phyloP scores from a whole-genome alignment of 2,329 filamentous ascomycete species.

The Akanthomyces lecanii region DNA sequence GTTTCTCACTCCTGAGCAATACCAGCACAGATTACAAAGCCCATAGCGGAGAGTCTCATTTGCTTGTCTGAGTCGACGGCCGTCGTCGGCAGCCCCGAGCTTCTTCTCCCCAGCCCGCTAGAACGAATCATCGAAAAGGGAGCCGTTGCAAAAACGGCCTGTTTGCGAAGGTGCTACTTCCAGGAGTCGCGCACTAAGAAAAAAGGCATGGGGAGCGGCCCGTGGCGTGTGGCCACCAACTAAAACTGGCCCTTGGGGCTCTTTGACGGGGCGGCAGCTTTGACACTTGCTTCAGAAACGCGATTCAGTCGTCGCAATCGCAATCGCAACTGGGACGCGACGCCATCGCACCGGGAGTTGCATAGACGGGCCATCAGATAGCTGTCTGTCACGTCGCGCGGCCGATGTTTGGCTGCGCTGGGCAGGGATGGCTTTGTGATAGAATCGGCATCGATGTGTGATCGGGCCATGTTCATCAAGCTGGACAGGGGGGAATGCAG shows the following conservation, averaged over 20 bases:
- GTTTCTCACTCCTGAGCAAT: not conserved
- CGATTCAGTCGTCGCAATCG: slow-evolving; percentile 8
- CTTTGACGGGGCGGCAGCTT: not conserved
- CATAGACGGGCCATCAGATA: not conserved
- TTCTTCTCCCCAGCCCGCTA: too few relatives aligned
- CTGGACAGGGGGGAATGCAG: not conserved
- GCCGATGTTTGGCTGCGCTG: not conserved
- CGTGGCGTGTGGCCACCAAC: not conserved
- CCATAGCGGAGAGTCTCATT: not conserved
- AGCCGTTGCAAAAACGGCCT: not conserved
- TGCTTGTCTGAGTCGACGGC: not conserved
- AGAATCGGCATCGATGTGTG: not conserved
- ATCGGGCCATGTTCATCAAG: not conserved
- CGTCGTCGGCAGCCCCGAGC: not conserved
- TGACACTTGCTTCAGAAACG: slow-evolving; percentile 15
- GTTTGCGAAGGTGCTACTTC: not conserved
- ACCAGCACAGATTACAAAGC: too few relatives aligned
- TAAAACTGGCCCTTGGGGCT: not conserved
- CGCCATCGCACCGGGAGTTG: not conserved
- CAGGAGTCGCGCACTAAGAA: not conserved
- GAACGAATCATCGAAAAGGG: not conserved
- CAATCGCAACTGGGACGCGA: not conserved
- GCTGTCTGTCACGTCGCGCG: not conserved
- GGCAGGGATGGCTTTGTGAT: not conserved
- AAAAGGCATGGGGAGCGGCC: not conserved